Conservation (phyloP, 1,139 yeast genomes). For the Debaryomyces udenii region DNA sequence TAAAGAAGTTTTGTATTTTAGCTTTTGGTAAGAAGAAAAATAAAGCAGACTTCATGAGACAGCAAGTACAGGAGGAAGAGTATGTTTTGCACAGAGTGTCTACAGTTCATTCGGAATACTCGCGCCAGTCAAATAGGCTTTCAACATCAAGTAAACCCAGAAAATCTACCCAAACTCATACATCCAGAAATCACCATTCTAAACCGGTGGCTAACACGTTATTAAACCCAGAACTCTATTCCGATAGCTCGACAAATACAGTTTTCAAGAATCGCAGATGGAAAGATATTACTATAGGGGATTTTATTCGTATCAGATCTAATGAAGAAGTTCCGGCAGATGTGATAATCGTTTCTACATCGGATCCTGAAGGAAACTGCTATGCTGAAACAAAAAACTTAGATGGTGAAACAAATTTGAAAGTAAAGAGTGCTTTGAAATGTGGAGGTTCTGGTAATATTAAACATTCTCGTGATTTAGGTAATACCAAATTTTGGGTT, state of each 20-base stretch:
- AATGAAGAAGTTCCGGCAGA: slow-evolving; percentile 97
- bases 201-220: slow-evolving; percentile 27
- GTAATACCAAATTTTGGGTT: slow-evolving; percentile 75
- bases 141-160: slow-evolving; percentile 12
- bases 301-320: slow-evolving; percentile 77
- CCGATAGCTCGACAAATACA: slow-evolving; percentile 24
- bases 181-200: slow-evolving; percentile 14
- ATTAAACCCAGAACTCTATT: slow-evolving; percentile 35
- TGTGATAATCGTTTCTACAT: slow-evolving; percentile 73
- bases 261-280: slow-evolving; percentile 73
- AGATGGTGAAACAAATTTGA: slow-evolving; percentile 95
- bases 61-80: slow-evolving; percentile 31
- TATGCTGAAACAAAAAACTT: slow-evolving; percentile 92
- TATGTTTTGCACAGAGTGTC: slow-evolving; percentile 40
- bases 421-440: slow-evolving; percentile 72
- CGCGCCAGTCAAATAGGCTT: slow-evolving; percentile 18
- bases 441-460: slow-evolving; percentile 61
- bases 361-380: slow-evolving; percentile 89
- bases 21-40: slow-evolving; percentile 32
- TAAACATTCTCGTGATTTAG: slow-evolving; percentile 71
- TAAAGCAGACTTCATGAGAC: slow-evolving; percentile 32
- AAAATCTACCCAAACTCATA: slow-evolving; percentile 18
- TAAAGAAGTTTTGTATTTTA: slow-evolving; percentile 27
- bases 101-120: slow-evolving; percentile 42
- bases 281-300: slow-evolving; percentile 92